These are phyloP conservation scores for Rhizophagus clarus DNA, from an alignment of 192 early-diverging fungal genomes.

Conservation along the genomic window DNA sequence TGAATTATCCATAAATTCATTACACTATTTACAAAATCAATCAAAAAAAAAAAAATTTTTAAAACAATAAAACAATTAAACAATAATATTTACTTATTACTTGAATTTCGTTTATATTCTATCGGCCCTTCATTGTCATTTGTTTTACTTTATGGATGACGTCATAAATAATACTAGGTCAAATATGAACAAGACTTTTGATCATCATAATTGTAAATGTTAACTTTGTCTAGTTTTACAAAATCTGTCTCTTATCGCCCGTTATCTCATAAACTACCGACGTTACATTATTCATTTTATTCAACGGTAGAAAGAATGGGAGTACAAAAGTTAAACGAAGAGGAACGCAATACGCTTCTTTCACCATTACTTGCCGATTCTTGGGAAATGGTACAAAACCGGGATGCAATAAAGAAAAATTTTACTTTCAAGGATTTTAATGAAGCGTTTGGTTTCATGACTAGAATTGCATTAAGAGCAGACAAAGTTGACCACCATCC, in stretches of 20 bases:
- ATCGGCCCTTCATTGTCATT: no score
- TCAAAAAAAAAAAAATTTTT: no score
- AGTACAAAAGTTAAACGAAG: slow-evolving; percentile 39
- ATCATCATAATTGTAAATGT: no score
- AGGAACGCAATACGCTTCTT: slow-evolving; percentile 42
- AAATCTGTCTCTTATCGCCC: background rate
- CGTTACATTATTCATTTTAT: background rate
- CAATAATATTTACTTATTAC: no score
- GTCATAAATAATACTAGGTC: no score
- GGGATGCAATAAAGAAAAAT: slow-evolving; percentile 76
- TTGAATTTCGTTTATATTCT: no score
- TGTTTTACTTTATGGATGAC: no score
- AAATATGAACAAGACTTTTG: no score
- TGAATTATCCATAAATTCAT: no score
- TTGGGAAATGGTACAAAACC: slow-evolving; percentile 63
- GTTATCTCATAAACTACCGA: background rate
- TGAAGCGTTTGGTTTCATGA: slow-evolving; percentile 95
- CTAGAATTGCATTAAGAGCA: slow-evolving; percentile 81
- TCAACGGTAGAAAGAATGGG: background rate
- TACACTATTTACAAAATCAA: no score
- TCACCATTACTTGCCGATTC: slow-evolving; percentile 40
- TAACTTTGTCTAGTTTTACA: background rate
- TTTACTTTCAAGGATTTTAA: slow-evolving; percentile 83
- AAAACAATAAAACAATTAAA: no score
- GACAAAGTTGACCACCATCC: slow-evolving; percentile 97